Percentiles rank a stretch among this genome's conserved stretches.
Conservation (phyloP, 768 basidiomycete genomes). For the Macrolepiota albuminosa region DNA sequence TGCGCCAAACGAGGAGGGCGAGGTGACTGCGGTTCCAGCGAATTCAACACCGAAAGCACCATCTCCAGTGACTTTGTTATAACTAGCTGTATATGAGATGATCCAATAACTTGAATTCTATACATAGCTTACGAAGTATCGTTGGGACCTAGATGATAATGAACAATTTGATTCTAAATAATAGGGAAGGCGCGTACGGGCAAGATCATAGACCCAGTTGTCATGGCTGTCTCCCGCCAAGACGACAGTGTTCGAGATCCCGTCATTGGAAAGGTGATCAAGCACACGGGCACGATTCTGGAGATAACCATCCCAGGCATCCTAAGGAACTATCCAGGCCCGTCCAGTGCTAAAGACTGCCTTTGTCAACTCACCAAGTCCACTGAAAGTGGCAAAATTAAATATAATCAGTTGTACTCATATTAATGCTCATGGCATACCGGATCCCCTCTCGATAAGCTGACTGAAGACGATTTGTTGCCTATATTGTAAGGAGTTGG, state of each 20-base stretch:
- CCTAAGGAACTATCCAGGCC: neutral
- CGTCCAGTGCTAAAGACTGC: neutral
- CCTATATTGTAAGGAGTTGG: neutral
- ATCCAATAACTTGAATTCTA: too few species aligned
- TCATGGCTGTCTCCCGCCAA: slow-evolving; percentile 1
- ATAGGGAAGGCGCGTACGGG: neutral
- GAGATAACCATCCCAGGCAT: slow-evolving; percentile 1
- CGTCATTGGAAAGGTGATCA: neutral
- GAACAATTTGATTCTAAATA: neutral
- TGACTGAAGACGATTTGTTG: slow-evolving; percentile 2
- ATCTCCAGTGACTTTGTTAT: neutral
- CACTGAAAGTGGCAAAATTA: neutral
- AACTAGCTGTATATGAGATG: neutral
- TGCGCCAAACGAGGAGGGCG: neutral
- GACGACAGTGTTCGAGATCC: neutral
- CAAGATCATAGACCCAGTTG: slow-evolving; percentile 1
- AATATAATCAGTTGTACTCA: neutral
- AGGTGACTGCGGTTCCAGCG: slow-evolving; percentile 1
- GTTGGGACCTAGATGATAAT: neutral
- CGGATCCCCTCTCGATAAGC: neutral
- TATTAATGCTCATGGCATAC: neutral
- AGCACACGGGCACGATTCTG: neutral
- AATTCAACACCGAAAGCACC: neutral
- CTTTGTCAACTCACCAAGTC: neutral
- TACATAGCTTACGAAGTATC: neutral